Base-by-base conservation (phyloP, 306 rosid species). In the Lagenaria siceraria region DNA sequence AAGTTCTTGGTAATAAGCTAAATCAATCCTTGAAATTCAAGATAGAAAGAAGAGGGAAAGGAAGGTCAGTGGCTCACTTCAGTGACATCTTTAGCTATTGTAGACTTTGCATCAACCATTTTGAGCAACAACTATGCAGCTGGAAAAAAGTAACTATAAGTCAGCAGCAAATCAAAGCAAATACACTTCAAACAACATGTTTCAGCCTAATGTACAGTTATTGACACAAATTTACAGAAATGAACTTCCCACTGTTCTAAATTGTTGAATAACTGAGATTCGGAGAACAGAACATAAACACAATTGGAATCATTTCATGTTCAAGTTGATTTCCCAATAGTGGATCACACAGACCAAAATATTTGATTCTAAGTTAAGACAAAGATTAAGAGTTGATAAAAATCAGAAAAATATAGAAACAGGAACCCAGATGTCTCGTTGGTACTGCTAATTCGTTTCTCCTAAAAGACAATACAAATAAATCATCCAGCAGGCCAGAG, bases 11-110 rank as follows among this genome's bases (percentile, higher is more conserved):
- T 38, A 58, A 40, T 76, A 40, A 76, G 22, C 55, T 58, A 36
- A 74, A 24, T 25, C 25, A 51, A 36, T 17, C 65, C 18, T 14
- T 51, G 13, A 0, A 46, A 62, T 11, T 4, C 27, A 48, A 29
- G n/a, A 2, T 29, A 38, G 13, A 48, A 42, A 29, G 7, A n/a
- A 48, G 49, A 40, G 35, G 25, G 27, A 8, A 19, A 78, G 33
- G 74, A 27, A 35, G 18, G 43, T 15, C 33, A 35, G 68, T 7
- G 80, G 29, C 91, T 87, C 83, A 90, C 97, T 86, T 90, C 96
- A 74, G 96, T 89, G 76, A 92, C 91, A 83, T 90, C 96, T 61
- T 86, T 90, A 8, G 97, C 97, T 68, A 92, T 92, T 69, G 71
- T n/a, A 42, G 84, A 10, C 89, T 84, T 90, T 82, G 86, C 92